Base-by-base conservation (phyloP, 2,329 filamentous ascomycete species). In the Xylaria polymorpha region DNA sequence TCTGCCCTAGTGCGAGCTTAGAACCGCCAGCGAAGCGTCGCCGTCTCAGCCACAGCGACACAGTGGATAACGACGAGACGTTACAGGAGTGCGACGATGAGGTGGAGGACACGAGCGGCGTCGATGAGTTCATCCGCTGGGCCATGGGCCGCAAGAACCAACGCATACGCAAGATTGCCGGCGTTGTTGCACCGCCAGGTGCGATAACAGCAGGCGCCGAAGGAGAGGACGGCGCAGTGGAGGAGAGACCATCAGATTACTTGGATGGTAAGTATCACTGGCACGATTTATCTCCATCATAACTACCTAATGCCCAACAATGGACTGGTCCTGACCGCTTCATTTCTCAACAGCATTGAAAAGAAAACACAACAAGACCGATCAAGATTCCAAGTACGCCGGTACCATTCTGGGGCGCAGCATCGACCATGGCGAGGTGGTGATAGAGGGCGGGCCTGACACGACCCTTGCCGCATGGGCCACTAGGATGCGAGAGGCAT, bases 341-440 rank as follows among this genome's bases (percentile, higher is more conserved):
- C 10, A 32, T 56, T 65, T 32, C 29, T 18, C 39, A 48, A 64
- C 72, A 92, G 92, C 90, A 4, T 83, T 98, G 50, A 98, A 97
- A 81, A 96, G 94, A 82, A 97, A 97, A 78, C 93, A 97, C 80
- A 94, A 91, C 82, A 97, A 96, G 75, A 92, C 92, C 0, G 93
- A 92, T 71, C 94, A 97, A 76, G 94, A 97, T 77, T 91, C 91
- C 10, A 91, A 95, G 76, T 97, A 94, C 79, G 89, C 91, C 73
- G 94, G 93, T 37, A 97, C 95, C 0, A 87, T 96, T 0, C 84
- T 98, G 12, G 95, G 95, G 4, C 90, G 90, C 72, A 84, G 86
- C 53, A 87, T 86, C 58, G 93, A 97, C 73, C 87, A 90, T 66
- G 89, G 88, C 76, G 87, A 91, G 8, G 83, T 97, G 35, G 84